Conservation (phyloP, 2,329 filamentous ascomycete species). For the Venturia nashicola region DNA sequence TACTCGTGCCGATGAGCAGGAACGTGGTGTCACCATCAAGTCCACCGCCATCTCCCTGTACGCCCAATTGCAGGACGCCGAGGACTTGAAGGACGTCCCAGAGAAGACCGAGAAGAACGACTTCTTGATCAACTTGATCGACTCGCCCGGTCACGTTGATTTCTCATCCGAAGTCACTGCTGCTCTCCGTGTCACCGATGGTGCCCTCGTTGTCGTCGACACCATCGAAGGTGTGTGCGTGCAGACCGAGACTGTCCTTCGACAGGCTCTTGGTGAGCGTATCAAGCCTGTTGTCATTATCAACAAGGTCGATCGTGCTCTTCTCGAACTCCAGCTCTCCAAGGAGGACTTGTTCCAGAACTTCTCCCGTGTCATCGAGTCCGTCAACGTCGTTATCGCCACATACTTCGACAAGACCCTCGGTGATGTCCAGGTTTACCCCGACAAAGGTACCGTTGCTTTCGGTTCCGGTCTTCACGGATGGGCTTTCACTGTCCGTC, state of each 20-base stretch:
- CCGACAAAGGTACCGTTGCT: slow-evolving; percentile 91
- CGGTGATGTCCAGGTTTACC: slow-evolving; percentile 97
- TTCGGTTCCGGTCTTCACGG: slow-evolving; percentile 99
- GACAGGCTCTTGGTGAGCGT: slow-evolving; percentile 98
- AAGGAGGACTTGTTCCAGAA: slow-evolving; percentile 99
- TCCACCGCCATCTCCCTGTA: slow-evolving; percentile 99
- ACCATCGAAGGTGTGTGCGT: slow-evolving; percentile 99
- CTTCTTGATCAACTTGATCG: slow-evolving; percentile 99
- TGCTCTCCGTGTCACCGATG: slow-evolving; percentile 98
- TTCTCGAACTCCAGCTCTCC: slow-evolving; percentile 94
- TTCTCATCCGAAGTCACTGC: slow-evolving; percentile 99
- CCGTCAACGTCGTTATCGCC: slow-evolving; percentile 98
- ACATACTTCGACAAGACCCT: slow-evolving; percentile 96
- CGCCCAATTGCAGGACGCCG: slow-evolving; percentile 64
- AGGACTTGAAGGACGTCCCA: slow-evolving; percentile 91
- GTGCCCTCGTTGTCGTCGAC: slow-evolving; percentile 99
- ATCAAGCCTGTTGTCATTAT: slow-evolving; percentile 99
- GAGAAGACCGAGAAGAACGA: slow-evolving; percentile 83
- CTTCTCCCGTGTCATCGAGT: slow-evolving; percentile 99
- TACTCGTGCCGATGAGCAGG: slow-evolving; percentile 94
- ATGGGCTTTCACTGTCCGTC: slow-evolving; percentile 98
- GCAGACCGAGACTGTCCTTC: slow-evolving; percentile 98
- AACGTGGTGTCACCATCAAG: slow-evolving; percentile 99
- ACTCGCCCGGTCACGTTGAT: slow-evolving; percentile 99
- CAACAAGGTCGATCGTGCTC: slow-evolving; percentile 99